Base-by-base conservation (phyloP, 345 rosid species). In the Ceriops decandra region DNA sequence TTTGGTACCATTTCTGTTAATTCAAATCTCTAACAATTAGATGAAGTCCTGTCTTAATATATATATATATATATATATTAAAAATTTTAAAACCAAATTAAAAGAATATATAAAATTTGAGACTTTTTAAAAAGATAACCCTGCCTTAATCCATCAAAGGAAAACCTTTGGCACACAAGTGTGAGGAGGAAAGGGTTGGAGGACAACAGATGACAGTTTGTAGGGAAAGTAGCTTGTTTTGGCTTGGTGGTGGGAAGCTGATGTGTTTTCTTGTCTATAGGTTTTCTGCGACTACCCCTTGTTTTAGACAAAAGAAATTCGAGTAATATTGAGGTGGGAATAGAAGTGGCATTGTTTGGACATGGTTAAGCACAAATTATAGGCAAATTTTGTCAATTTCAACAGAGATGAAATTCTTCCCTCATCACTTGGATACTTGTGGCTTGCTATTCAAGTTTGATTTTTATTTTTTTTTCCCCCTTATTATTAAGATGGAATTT, bases 171-270 rank as follows among this genome's bases (percentile, higher is more conserved):
- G 76, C 38, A 64, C 73, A 69, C 74, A 81, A 80, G 75, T 68
- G 66, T 72, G 74, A 71, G 77, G 79, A 78, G 81, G 67, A 71
- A 84, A 65, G 33, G 63, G 71, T 68, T 52, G 60, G 64, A 32
- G 60, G 72, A 27, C n/a, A 80, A 82, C 86, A 79, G 79, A 78
- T 74, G 87, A 82, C 85, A 73, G 78, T 67, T 76, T 71, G 79
- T 51, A 73, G 33, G 85, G 63, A 56, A 46, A 31, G 64, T 51
- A 62, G 28, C 6, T 57, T 33, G 57, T 7, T 30, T 57, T 57
- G 60, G 32, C 58, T 52, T 56, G 65, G 78, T 73, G 68, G 80
- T 81, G 81, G 62, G 32, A 72, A 64, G 74, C 65, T 77, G 79
- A 69, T 53, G 85, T 68, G 83, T 78, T 66, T 61, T 69, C 35